A percentile compares a stretch with the other conserved stretches of the same genome.
Conservation (phyloP, 176 grass and related monocot genomes). For the Zea mays region Zm-B73-REFERENCE-NAM-5.0 NC_050096.1:280388501-280389000, state of each 20-base stretch:
- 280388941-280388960: conserved; percentile 2
- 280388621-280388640: conserved; percentile 72
- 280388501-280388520: conserved; percentile 37
- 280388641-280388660: conserved; percentile 80
- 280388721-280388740: conserved; percentile 62
- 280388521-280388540: conserved; percentile 68
- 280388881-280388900: background rate
- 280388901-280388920: background rate
- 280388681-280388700: conserved; percentile 83
- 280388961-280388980: conserved; percentile 55
- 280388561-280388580: conserved; percentile 78
- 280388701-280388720: conserved; percentile 76
- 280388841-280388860: background rate
- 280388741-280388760: conserved; percentile 72
- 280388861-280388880: background rate
- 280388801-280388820: too few species aligned
- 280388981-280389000: conserved; percentile 42
- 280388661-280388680: conserved; percentile 72
- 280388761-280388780: conserved; percentile 20
- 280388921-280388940: background rate
- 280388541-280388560: conserved; percentile 71
- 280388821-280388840: too few species aligned
- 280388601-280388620: conserved; percentile 68
- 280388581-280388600: conserved; percentile 86
- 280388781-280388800: background rate